Evolutionary conservation across 345 rosid species (phyloP), one percentile per base, ranked within the genome.

Genomic region (Aquilaria yunnanensis): DNA sequence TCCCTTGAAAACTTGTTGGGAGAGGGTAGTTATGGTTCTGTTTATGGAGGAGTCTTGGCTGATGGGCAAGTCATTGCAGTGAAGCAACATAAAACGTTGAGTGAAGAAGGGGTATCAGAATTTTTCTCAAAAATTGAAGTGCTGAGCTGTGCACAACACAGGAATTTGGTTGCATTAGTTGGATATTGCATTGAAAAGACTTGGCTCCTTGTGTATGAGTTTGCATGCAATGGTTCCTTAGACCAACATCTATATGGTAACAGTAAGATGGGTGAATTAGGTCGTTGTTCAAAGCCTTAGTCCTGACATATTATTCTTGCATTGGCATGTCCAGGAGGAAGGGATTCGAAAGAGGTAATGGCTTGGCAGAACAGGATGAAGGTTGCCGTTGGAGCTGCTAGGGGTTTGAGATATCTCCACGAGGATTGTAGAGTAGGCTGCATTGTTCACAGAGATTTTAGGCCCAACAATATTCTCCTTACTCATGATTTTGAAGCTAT

Each of bases 371-470:
- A 67, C 29, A 64, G 86, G 74, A 79, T 75, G 74, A 80, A 77
- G 64, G 79, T 84, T 41, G 90, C 90, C 10, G 68, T 75, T 43
- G 93, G 93, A 49, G 87, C 89, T 23, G 93, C 89, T 12, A 59
- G 87, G 72, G 93, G 93, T 43, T 75, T 86, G 70, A 57, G 86
- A 56, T 86, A 84, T 65, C 87, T 86, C 46, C 93, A 86, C 53
- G 89, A 86, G 72, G 93, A 84, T 67, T 86, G 89, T 56, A 66
- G 89, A 76, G 89, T 82, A 1, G 93, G 93, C 1, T 84, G 90
- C 72, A 84, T 87, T 62, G 77, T 80, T 31, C 93, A 87, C 37
- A 61, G 93, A 54, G 93, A 84, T 70, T 72, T 87, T 70, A 70
- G 90, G 58, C 89, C 93, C 48, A 82, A 72, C 57, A 82, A 82